Evolutionary conservation across 202 grass and related monocot genomes (phyloP), one percentile per base, ranked within the genome.

Genomic region (Zizania palustris): DNA sequence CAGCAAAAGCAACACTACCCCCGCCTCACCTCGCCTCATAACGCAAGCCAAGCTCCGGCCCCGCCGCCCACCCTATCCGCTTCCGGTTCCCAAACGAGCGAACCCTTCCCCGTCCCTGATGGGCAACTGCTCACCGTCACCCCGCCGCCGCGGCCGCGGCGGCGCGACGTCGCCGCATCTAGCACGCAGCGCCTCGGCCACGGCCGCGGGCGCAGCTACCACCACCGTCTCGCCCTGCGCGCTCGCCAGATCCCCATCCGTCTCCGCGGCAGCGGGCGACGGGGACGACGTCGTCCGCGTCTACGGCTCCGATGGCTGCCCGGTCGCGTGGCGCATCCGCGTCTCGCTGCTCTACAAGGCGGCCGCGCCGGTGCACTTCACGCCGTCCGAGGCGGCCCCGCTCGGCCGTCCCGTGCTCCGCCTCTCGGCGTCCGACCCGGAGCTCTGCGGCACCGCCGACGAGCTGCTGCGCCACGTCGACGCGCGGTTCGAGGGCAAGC

Each of bases 311-410:
- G 96, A 96, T 60, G 89, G 78, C n/a, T 99, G 92, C 75, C 89
- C 89, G 18, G 61, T 88, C 42, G 78, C 89, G 45, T 93, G 89
- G 85, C 83, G 87, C 10, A 80, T 99, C 85, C 92, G 92, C 74
- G 71, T 96, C 2, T 55, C 96, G 49, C 89, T 99, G 13, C 92
- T 96, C 58, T 99, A 99, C 90, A 99, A 96, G 69, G 90, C 85
- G 13, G 86, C 89, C 33, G 81, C 81, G 65, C 91, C 91, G 4
- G 59, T 88, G 57, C 89, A 93, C 82, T 91, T 99, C 92, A 78
- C 89, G 73, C 87, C 96, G 12, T 73, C 87, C 50, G 89, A 95
- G 63, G 89, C 78, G 71, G 89, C 92, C 13, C 86, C 93, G 18
- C 82, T 97, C 42, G 86, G 89, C 59, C 84, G 91, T 43, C 95